Conservation (phyloP, 2,329 filamentous ascomycete species). For the Pezicula carpinea region DNA sequence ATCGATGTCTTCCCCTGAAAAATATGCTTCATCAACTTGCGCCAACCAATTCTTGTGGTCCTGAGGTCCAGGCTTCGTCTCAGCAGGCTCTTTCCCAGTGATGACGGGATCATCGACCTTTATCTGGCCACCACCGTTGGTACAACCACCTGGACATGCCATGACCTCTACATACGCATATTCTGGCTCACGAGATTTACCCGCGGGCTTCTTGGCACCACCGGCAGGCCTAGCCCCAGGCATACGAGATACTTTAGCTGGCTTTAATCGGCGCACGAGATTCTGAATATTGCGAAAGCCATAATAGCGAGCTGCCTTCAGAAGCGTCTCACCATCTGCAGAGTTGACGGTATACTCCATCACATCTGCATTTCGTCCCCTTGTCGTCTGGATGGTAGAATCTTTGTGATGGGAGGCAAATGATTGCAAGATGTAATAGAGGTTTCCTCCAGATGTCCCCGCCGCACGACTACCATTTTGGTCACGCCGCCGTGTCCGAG, state of each 20-base stretch:
- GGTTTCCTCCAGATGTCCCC: constrained; percentile 83
- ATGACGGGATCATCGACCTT: constrained; percentile 76
- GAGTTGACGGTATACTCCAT: constrained; percentile 73
- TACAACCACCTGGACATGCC: constrained; percentile 98
- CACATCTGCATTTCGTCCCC: constrained; percentile 87
- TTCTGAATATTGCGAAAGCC: constrained; percentile 99
- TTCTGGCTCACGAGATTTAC: constrained; percentile 50
- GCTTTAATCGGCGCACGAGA: constrained; percentile 86
- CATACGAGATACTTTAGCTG: constrained; percentile 70
- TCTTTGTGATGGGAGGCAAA: constrained; percentile 68
- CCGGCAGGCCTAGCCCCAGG: constrained; percentile 66
- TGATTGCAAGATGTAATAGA: constrained; percentile 77
- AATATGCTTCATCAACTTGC: constrained; percentile 85
- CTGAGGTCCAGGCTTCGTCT: constrained; percentile 59
- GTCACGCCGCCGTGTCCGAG: constrained; percentile 37
- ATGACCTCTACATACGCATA: constrained; percentile 97
- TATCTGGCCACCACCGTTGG: constrained; percentile 94
- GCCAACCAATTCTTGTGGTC: constrained; percentile 85
- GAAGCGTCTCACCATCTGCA: constrained; percentile 51
- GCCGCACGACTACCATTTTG: constrained; percentile 48
- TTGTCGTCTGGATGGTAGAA: constrained; percentile 63
- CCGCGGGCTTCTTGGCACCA: constrained; percentile 47
- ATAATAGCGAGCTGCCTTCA: constrained; percentile 87
- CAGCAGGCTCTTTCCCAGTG: constrained; percentile 41
- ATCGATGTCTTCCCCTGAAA: constrained; percentile 59